Evolutionary conservation across 805 yeast species (phyloP), one percentile per base, ranked within the genome.

Genomic region (Yarrowia deformans): DNA sequence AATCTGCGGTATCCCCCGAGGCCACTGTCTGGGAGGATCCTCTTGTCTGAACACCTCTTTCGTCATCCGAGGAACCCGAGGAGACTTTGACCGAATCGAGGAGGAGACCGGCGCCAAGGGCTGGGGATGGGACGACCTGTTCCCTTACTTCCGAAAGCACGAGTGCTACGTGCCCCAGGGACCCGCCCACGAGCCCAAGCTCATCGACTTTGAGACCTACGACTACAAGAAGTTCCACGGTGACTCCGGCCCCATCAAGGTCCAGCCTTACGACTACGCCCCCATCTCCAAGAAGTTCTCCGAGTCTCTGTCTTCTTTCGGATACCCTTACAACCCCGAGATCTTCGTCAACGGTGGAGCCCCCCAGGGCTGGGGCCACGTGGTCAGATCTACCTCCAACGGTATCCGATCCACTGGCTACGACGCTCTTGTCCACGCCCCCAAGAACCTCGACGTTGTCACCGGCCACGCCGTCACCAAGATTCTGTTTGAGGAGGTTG

Each of bases 21-120:
- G 78, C 61, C 76, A 76, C 69, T 77, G 76, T 35, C 74, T 77
- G 19, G 79, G 79, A 46, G 79, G 79, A 13, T 75, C 78, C 69
- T 77, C 79, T 10, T 76, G 78, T 18, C 74, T 76, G 64, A 77
- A 77, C 72, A 75, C 75, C 70, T 75, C 77, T 63, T 75, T 75
- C 49, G 75, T 77, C 73, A 72, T 77, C 70, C 77, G 77, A 18
- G 77, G 77, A 46, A 70, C 75, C 69, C 75, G 76, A 72, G 72
- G 72, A 19, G 76, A 77, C 45, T 75, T 76, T 70, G 77, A 75
- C 60, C 71, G 71, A 60, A 76, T 78, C 76, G 75, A 71, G 68
- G 68, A 63, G 68, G 73, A 72, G 56, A 71, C 70, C 40, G 79
- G 79, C 50, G 77, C 77, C 61, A 70, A 72, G 67, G 78, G 76